Percentiles rank a stretch among this genome's conserved stretches.
Conservation (phyloP, 2,329 filamentous ascomycete species). For the Stagonosporopsis vannaccii region DNA sequence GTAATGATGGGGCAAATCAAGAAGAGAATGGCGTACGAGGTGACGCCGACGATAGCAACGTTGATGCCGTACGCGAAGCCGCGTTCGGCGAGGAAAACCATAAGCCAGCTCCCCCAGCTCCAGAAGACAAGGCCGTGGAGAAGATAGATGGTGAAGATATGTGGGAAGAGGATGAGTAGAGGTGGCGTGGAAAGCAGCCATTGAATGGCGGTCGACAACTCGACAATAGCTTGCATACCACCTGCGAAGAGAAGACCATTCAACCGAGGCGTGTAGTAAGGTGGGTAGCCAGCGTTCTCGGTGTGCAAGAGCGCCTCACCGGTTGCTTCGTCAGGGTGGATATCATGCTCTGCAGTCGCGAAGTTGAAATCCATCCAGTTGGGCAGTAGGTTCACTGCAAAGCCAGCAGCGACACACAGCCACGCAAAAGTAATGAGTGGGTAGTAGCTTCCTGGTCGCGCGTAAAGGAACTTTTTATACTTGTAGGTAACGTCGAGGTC, state of each 20-base stretch:
- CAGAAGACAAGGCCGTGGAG: constrained; percentile 59
- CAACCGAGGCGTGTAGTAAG: constrained; percentile 55
- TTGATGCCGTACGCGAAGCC: constrained; percentile 45
- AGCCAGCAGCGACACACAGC: constrained; percentile 40
- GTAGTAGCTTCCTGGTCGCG: constrained; percentile 47
- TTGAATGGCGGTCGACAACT: constrained; percentile 49
- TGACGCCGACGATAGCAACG: constrained; percentile 46
- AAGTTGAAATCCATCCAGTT: constrained; percentile 50
- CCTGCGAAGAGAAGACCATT: constrained; percentile 54
- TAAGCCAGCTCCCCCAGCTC: constrained; percentile 50
- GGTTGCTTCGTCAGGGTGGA: constrained; percentile 53
- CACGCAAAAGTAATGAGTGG: constrained; percentile 44
- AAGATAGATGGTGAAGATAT: constrained; percentile 60
- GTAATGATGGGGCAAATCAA: constrained; percentile 47
- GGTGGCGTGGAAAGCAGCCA: constrained; percentile 51
- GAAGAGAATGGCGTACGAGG: constrained; percentile 47
- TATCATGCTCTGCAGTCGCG: constrained; percentile 50
- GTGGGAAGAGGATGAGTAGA: constrained; percentile 55
- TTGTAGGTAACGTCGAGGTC: constrained; percentile 58
- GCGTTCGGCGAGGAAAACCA: constrained; percentile 42
- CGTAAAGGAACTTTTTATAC: constrained; percentile 51
- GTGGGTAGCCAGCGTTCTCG: constrained; percentile 47
- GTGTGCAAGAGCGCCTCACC: constrained; percentile 50
- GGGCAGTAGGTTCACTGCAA: constrained; percentile 49
- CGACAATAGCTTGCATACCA: constrained; percentile 49